Conservation (phyloP, 305 asterid genomes). For the Rubia balearica region DNA sequence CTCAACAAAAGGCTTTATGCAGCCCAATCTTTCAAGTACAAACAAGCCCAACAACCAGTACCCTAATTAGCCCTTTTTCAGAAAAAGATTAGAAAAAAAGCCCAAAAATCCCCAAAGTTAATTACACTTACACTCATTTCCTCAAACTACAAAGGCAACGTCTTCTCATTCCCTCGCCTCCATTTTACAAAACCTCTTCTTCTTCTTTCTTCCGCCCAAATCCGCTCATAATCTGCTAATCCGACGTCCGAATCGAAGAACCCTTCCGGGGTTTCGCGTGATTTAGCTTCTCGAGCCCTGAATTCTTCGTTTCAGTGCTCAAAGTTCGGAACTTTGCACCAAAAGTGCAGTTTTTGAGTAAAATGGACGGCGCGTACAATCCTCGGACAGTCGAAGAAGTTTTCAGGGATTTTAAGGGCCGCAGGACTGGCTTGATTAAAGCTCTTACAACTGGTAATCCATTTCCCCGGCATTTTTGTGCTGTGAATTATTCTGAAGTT, state of each 20-base stretch:
- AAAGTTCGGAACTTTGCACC: not conserved
- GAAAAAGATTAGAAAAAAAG: not conserved
- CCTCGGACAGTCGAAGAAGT: conserved; percentile 69
- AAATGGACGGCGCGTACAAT: conserved; percentile 38
- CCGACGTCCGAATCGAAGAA: not conserved
- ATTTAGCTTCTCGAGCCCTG: not conserved
- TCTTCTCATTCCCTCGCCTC: conserved; percentile 1
- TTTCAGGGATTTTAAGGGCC: conserved; percentile 61
- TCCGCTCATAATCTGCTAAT: not conserved
- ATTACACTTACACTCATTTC: not conserved
- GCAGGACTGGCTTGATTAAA: conserved; percentile 57
- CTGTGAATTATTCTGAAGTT: not conserved
- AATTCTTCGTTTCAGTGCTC: not conserved
- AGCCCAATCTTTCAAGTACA: not conserved
- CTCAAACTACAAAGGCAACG: not conserved
- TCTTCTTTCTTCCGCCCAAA: conserved; percentile 1
- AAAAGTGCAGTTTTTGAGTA: not conserved
- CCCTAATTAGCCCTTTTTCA: no score
- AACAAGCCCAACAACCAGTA: no score
- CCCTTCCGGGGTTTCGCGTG: conserved; percentile 3
- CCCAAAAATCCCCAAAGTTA: not conserved
- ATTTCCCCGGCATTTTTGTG: not conserved
- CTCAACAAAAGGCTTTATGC: not conserved
- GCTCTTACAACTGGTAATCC: conserved; percentile 69
- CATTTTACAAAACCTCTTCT: not conserved